A percentile compares a stretch with the other conserved stretches of the same genome.
Conservation (phyloP, 768 basidiomycete genomes). For the Pilatotrama ljubarskyi region DNA sequence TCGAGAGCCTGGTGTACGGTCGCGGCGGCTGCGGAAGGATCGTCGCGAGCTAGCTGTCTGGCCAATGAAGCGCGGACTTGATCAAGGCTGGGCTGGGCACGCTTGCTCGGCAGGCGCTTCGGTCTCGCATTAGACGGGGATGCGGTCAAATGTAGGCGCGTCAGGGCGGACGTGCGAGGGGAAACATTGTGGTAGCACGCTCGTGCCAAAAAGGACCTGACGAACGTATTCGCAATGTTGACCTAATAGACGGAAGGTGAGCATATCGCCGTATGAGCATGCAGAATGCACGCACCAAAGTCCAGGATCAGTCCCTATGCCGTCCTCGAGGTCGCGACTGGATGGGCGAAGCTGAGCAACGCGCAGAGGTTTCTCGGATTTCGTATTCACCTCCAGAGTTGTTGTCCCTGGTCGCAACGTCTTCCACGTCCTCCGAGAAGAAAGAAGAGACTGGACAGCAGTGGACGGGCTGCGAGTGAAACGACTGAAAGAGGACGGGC, state of each 20-base stretch:
- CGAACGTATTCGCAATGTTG: background rate
- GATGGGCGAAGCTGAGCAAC: too few relatives aligned
- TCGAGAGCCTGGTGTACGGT: constrained; percentile 8
- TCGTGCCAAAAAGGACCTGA: background rate
- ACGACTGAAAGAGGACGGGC: background rate
- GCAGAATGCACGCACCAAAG: background rate
- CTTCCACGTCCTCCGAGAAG: too few relatives aligned
- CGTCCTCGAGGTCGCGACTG: too few relatives aligned
- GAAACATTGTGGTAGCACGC: background rate
- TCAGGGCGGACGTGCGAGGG: background rate
- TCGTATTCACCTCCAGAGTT: too few relatives aligned
- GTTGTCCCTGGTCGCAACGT: too few relatives aligned
- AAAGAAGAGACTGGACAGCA: too few relatives aligned
- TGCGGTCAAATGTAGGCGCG: background rate
- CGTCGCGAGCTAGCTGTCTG: background rate
- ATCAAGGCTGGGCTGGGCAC: background rate
- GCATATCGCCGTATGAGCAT: too few relatives aligned
- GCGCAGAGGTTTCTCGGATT: too few relatives aligned
- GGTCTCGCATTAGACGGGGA: background rate
- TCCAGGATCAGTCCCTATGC: too few relatives aligned
- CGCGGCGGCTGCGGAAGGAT: constrained; percentile 4
- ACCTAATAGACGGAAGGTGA: background rate
- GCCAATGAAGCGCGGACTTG: background rate
- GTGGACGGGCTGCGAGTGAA: background rate
- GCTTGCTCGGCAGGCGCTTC: background rate